These are phyloP conservation scores for Exophiala viscosa DNA, from an alignment of 2,329 filamentous ascomycete genomes.

Conservation along the genomic window DNA sequence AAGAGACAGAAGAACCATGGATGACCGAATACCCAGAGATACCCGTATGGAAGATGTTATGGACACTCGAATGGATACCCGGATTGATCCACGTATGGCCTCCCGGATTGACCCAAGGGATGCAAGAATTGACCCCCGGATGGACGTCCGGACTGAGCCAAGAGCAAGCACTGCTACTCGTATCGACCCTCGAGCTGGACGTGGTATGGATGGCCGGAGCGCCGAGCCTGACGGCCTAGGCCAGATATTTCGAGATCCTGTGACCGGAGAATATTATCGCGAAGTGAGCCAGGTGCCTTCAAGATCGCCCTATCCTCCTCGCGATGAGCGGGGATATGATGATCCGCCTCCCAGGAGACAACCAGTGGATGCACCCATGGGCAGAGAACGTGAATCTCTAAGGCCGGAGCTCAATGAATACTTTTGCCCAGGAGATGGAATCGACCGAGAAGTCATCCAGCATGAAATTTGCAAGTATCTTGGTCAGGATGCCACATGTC, in stretches of 20 bases:
- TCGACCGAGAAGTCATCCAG: constrained; percentile 79
- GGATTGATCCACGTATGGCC: constrained; percentile 11
- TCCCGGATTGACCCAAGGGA: constrained; percentile 12
- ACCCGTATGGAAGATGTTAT: constrained; percentile 21
- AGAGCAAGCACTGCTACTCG: constrained; percentile 19
- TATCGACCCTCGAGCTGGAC: constrained; percentile 19
- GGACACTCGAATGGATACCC: constrained; percentile 15
- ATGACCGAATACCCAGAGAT: constrained; percentile 17
- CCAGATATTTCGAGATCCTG: constrained; percentile 13
- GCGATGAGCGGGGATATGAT: constrained; percentile 31
- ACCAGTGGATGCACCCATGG: constrained; percentile 34
- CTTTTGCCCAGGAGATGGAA: constrained; percentile 74
- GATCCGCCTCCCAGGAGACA: constrained; percentile 31
- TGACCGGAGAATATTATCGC: constrained; percentile 20
- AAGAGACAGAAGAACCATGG: constrained; percentile 19
- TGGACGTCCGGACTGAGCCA: constrained; percentile 13
- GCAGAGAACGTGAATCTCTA: constrained; percentile 17
- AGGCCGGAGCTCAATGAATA: constrained; percentile 61
- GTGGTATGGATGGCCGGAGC: constrained; percentile 14
- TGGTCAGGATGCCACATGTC: constrained; percentile 73
- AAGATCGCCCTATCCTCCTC: constrained; percentile 23
- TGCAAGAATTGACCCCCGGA: constrained; percentile 7
- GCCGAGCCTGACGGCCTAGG: constrained; percentile 11
- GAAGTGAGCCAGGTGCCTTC: constrained; percentile 13
- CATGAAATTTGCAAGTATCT: constrained; percentile 81